Conservation (phyloP, 2,329 filamentous ascomycete species). For the Cladosporium sphaerospermum region DNA sequence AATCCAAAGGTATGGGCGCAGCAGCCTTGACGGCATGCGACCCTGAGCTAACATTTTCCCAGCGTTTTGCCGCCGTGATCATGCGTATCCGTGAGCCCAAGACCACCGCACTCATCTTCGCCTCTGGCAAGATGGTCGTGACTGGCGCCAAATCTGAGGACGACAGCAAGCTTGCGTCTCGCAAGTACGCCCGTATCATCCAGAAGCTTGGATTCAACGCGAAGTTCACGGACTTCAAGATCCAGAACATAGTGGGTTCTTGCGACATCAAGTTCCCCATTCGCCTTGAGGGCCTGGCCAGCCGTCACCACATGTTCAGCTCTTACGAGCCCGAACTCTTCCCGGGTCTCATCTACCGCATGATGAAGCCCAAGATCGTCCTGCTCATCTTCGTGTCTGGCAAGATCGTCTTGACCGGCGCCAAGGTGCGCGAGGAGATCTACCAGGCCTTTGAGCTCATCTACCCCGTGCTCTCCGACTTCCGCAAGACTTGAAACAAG, state of each 20-base stretch:
- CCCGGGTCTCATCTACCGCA: constrained; percentile 98
- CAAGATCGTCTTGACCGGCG: constrained; percentile 96
- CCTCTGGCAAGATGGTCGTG: constrained; percentile 98
- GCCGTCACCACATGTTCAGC: constrained; percentile 97
- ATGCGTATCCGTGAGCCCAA: constrained; percentile 99
- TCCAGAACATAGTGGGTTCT: constrained; percentile 97
- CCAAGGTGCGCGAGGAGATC: constrained; percentile 97
- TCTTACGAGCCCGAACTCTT: constrained; percentile 98
- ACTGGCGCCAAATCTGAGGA: constrained; percentile 97
- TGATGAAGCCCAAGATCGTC: constrained; percentile 99
- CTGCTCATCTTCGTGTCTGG: constrained; percentile 96
- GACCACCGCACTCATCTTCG: constrained; percentile 96
- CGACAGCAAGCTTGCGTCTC: constrained; percentile 90
- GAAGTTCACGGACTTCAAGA: constrained; percentile 99
- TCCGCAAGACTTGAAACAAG: constrained; percentile 27
- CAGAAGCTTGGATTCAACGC: constrained; percentile 99
- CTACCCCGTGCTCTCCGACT: constrained; percentile 76
- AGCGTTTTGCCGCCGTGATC: constrained; percentile 98
- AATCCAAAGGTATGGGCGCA: constrained; percentile 75
- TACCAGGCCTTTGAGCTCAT: constrained; percentile 97
- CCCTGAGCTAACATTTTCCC: constrained; percentile 22
- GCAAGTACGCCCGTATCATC: constrained; percentile 98
- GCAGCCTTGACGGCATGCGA: constrained; percentile 24
- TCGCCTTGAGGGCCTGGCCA: constrained; percentile 88
- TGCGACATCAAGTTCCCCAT: constrained; percentile 99